Percentiles rank a stretch among this genome's conserved stretches.
phyloP scores from a whole-genome alignment of 331 rosid species.

The Dryas integrifolia region DNA sequence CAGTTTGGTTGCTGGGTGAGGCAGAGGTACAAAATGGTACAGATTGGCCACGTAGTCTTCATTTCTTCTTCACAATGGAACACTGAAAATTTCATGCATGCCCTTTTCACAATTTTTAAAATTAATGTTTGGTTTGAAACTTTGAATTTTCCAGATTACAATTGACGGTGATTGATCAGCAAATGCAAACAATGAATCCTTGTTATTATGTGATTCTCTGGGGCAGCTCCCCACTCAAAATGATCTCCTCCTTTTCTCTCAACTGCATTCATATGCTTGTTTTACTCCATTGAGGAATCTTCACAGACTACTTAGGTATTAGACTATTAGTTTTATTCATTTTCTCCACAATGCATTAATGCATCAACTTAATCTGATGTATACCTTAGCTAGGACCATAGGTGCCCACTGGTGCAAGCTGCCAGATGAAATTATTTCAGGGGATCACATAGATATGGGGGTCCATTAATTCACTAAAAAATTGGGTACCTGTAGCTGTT shows the following conservation, averaged over 20 bases:
- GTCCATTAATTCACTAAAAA: background rate
- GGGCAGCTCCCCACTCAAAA: slow-evolving; percentile 8
- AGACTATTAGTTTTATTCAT: too few relatives aligned
- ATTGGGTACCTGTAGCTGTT: background rate
- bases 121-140: background rate
- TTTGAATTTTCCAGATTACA: slow-evolving; percentile 16
- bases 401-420: slow-evolving; percentile 1
- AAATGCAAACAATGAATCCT: background rate
- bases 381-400: slow-evolving; percentile 10
- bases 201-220: slow-evolving; percentile 1
- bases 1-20: background rate
- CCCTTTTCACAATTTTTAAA: background rate
- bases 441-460: background rate
- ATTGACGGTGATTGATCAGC: slow-evolving; percentile 28
- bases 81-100: background rate
- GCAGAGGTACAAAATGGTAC: background rate
- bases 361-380: too few relatives aligned
- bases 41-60: too few relatives aligned
- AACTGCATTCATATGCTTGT: slow-evolving; percentile 15
- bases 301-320: background rate
- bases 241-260: slow-evolving; percentile 8
- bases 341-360: too few relatives aligned
- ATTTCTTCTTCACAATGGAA: background rate
- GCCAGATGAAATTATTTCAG: background rate
- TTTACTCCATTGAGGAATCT: slow-evolving; percentile 22